Percentiles rank a stretch among this genome's conserved stretches.
These are phyloP conservation scores for Alternaria hordeiaustralica DNA, from an alignment of 2,329 filamentous ascomycete species.

Conservation along the genomic window DNA sequence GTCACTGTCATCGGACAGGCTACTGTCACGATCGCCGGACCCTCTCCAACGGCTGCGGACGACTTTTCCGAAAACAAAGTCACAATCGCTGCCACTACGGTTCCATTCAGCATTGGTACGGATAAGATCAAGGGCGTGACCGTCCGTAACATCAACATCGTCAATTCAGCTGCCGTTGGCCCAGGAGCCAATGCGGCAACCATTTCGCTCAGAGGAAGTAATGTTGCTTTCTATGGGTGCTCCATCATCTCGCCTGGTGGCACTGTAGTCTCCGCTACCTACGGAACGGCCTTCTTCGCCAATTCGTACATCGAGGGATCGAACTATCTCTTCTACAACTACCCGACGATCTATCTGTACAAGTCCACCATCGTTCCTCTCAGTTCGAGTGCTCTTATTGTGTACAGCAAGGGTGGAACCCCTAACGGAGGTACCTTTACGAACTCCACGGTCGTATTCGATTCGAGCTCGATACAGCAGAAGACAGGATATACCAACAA, in stretches of 20 bases:
- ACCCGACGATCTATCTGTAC: slow-evolving; percentile 53
- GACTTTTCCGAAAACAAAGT: slow-evolving; percentile 50
- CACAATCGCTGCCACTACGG: slow-evolving; percentile 36
- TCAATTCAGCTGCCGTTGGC: slow-evolving; percentile 34
- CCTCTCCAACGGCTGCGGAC: slow-evolving; percentile 29
- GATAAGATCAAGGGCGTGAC: slow-evolving; percentile 43
- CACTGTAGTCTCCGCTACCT: slow-evolving; percentile 34
- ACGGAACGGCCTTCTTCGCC: slow-evolving; percentile 50
- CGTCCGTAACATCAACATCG: slow-evolving; percentile 51
- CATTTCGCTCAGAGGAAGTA: slow-evolving; percentile 46
- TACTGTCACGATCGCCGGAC: slow-evolving; percentile 53
- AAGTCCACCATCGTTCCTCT: slow-evolving; percentile 53
- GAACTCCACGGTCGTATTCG: slow-evolving; percentile 53
- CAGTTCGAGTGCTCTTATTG: slow-evolving; percentile 41
- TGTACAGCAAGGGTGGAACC: slow-evolving; percentile 50
- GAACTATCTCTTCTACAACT: slow-evolving; percentile 53
- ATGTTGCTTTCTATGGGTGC: slow-evolving; percentile 55
- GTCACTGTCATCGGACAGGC: slow-evolving; percentile 51
- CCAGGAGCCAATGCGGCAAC: slow-evolving; percentile 26
- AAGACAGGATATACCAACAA: slow-evolving; percentile 44
- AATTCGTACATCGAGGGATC: slow-evolving; percentile 55
- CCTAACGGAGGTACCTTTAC: slow-evolving; percentile 15
- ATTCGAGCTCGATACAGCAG: slow-evolving; percentile 48
- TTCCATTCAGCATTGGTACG: slow-evolving; percentile 40
- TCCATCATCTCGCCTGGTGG: slow-evolving; percentile 51